phyloP scores from a whole-genome alignment of 768 basidiomycete genomes.

The Butyriboletus loyo region DNA sequence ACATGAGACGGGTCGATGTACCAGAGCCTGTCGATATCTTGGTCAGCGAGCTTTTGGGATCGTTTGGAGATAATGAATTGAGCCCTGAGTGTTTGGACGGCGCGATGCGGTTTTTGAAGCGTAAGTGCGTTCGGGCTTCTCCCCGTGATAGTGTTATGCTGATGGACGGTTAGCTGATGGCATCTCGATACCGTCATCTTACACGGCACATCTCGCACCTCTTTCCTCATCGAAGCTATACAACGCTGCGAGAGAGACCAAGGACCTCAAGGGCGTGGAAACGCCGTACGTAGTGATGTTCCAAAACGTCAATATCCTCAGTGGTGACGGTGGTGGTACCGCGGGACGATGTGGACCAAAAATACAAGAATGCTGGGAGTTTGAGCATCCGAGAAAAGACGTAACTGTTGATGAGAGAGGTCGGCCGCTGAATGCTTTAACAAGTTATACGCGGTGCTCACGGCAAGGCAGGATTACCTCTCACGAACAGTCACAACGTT shows the following conservation, averaged over 20 bases:
- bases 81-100: conserved; percentile 98
- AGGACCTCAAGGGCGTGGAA: conserved; percentile 73
- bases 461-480: conserved; percentile 62
- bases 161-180: conserved; percentile 62
- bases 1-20: conserved; percentile 83
- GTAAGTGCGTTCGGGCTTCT: conserved; percentile 37
- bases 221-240: conserved; percentile 91
- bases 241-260: conserved; percentile 70
- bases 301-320: conserved; percentile 86
- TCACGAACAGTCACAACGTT: conserved; percentile 95
- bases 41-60: conserved; percentile 93
- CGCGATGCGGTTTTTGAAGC: conserved; percentile 88
- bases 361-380: conserved; percentile 96
- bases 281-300: conserved; percentile 99
- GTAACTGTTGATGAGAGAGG: conserved; percentile 70
- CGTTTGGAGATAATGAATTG: conserved; percentile 97
- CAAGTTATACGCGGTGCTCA: conserved; percentile 6
- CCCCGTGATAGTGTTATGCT: conserved; percentile 6
- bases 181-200: conserved; percentile 94
- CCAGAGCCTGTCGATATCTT: conserved; percentile 91
- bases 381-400: conserved; percentile 88
- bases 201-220: conserved; percentile 92
- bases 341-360: conserved; percentile 72
- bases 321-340: conserved; percentile 63
- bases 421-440: conserved; percentile 27